Base-by-base conservation (phyloP, 768 basidiomycete genomes). In the Lentinula aciculospora region DNA sequence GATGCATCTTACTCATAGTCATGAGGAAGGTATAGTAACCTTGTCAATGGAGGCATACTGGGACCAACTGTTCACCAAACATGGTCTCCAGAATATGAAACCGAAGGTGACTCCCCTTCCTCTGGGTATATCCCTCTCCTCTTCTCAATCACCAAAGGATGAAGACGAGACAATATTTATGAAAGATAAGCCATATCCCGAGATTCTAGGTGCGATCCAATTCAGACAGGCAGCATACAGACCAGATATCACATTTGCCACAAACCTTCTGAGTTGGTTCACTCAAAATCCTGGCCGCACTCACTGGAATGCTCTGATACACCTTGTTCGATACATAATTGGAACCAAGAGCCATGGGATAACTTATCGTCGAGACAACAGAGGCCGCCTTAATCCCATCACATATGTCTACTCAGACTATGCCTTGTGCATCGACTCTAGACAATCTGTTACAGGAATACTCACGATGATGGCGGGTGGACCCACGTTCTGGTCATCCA, bases 61-160 rank as follows among this genome's bases (percentile, higher is more conserved):
- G 19, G 57, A 64, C 3, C 27, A 42, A 1, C 48, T 68, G 1
- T 9, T 67, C n/a, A 1, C 31, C 19, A 4, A 51, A 25, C 60
- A 59, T 23, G 47, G 60, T 2, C 40, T 66, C 2, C n/a, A 27
- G 13, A 40, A 57, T 31, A 25, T 57, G 8, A 53, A 58, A 13
- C 58, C 60, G 6, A 47, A 57, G 2, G 15, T 57, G 2, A 62
- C 58, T 3, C 66, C 64, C 1, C 49, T 65, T 4, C 58, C 57
- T 32, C 2, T 56, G 5, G 55, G 60, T 17, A 19, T 49, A 1
- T 15, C 27, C 3, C 56, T 68, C 6, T 46, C 59, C 9, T 13
- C 7, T 19, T 25, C 44, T 23, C 21, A 28, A 0, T 10, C 23
- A 2, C 53, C 57, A 3, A 45, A 19, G 8, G 36, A 27, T n/a